Evolutionary conservation across 139 green algal genomes (phyloP), one percentile per base, ranked within the genome.

Genomic region (Micractinium sp.): DNA sequence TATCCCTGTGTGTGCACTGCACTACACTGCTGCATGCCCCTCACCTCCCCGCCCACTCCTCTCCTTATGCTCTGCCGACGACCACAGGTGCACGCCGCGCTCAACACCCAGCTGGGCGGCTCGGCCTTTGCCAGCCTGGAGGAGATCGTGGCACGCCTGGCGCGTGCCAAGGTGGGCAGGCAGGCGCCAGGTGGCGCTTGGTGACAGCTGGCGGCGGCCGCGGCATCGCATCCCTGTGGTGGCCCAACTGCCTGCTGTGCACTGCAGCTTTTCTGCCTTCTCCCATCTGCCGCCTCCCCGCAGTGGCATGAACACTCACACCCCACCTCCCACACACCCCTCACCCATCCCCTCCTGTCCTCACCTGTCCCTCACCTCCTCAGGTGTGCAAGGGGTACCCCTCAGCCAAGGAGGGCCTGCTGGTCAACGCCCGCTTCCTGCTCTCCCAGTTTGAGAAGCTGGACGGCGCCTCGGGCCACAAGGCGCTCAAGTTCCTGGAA

Each of bases 351-450:
- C 33, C 22, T 3, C 74, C n/a, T 47, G 1, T 12, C 74, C 15
- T 1, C 74, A 13, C 74, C 74, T 80, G n/a, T 3, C 23, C 25
- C 69, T 19, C 25, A 2, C 12, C 22, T 0, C 38, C 14, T 3
- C 90, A 95, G 93, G 89, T 94, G 20, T 93, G 91, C 88, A 93
- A 94, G 83, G 92, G 90, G 78, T 98, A 97, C 90, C 71, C 82
- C 53, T 89, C 74, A 27, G 89, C 94, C 0, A 85, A 92, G 0
- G 94, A 96, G 74, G 95, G 95, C 0, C 92, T 98, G 88, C 89
- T 96, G 85, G 87, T 98, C 53, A 97, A 96, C 75, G 95, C 93
- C 53, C 93, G 90, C 47, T 98, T 98, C 71, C 60, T 98, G 56
- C 75, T 97, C 36, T 79, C 41, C 3, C 95, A 98, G 84, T 89